Evolutionary conservation across 768 basidiomycete species (phyloP).

Genomic region (Kockovaella imperatae): DNA sequence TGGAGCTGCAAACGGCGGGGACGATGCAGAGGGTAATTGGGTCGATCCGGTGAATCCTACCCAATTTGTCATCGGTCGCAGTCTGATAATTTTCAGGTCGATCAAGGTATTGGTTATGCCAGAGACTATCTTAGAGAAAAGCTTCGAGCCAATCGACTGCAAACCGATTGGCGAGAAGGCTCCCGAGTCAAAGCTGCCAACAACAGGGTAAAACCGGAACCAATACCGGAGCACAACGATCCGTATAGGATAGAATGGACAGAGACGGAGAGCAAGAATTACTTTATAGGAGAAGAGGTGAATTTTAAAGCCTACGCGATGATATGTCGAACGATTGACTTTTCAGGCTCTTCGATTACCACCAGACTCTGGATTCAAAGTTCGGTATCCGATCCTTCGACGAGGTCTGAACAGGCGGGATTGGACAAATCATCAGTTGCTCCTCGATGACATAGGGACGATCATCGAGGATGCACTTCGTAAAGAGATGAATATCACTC

Average conservation of each 20-base stretch:
- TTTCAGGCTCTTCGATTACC: slow-evolving; percentile 48
- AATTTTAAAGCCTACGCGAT: slow-evolving; percentile 2
- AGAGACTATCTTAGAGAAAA: slow-evolving; percentile 42
- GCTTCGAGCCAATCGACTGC: slow-evolving; percentile 54
- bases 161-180: slow-evolving; percentile 31
- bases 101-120: slow-evolving; percentile 59
- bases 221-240: slow-evolving; percentile 77
- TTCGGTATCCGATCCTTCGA: slow-evolving; percentile 76
- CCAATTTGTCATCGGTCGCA: neutral
- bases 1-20: slow-evolving; percentile 6
- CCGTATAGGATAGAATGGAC: slow-evolving; percentile 81
- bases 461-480: slow-evolving; percentile 57
- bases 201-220: slow-evolving; percentile 71
- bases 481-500: slow-evolving; percentile 21
- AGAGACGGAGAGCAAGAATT: slow-evolving; percentile 53
- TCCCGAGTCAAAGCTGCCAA: slow-evolving; percentile 53
- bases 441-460: slow-evolving; percentile 68
- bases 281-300: slow-evolving; percentile 27
- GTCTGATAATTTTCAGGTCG: slow-evolving; percentile 44
- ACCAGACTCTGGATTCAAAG: slow-evolving; percentile 57
- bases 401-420: slow-evolving; percentile 72
- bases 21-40: slow-evolving; percentile 10
- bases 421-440: slow-evolving; percentile 56
- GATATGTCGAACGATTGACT: slow-evolving; percentile 2
- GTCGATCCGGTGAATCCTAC: slow-evolving; percentile 16